Evolutionary conservation across 352 stramenopile species (phyloP), one percentile per base, ranked within the genome.

Genomic region (Phytophthora hybrid): DNA sequence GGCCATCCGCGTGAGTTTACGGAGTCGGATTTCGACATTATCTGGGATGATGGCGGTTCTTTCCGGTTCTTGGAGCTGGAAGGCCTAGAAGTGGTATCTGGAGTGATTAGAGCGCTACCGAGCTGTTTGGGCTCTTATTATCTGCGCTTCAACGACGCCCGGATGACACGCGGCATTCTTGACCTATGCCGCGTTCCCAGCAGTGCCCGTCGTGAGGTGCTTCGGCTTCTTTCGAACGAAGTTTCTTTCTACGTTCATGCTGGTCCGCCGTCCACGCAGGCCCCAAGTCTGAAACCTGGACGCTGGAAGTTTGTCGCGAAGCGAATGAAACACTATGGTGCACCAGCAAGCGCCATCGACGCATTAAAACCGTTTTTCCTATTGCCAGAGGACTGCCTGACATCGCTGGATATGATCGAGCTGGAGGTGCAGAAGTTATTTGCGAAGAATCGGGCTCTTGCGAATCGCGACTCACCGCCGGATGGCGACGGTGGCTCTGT

Each of bases 1-100:
- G 83, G 88, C n/a, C 90, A 97, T 63, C 90, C 90, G 19, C 86
- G 88, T 18, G 90, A 96, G 62, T 88, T 95, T 21, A 82, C 91
- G 46, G 89, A 96, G 57, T 87, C 86, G 2, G 89, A 95, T 62
- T 95, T 97, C 51, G 90, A 95, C 44, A 85, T 96, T 23, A 89
- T 97, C 54, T 97, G 89, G 89, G 86, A 97, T 57, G 85, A 95
- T 58, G 78, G 79, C 19, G 73, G 73, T 0, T 80, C 77, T 5
- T 92, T 88, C 52, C 83, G 85, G 34, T 91, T 91, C 46, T 73
- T 97, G 58, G 88, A 96, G 37, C 70, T 96, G 6, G 90, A 97
- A 65, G 87, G 81, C 1, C 59, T 96, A 10, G 77, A 94, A 75
- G 86, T 97, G 11, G 87, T 96, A 14, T 85, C 86, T 2, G 82